Conservation (phyloP, 169 alveolate genomes). For the Plasmodium adleri region DNA sequence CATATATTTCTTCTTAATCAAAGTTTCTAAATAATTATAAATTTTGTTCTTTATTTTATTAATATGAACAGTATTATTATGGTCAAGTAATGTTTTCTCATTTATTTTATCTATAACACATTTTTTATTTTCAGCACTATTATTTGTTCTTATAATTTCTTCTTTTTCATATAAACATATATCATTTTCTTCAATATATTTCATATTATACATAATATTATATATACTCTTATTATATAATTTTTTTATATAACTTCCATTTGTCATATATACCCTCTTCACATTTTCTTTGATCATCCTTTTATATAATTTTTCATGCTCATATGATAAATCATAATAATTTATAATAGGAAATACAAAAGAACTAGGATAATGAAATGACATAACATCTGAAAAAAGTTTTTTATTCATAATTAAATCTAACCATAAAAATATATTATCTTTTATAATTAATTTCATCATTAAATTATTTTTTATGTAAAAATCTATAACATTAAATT, state of each 20-base stretch:
- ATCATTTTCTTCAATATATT: no score
- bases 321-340: slow-evolving; percentile 28
- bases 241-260: no score
- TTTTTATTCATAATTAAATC: slow-evolving; percentile 44
- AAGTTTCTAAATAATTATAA: slow-evolving; percentile 12
- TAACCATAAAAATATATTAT: slow-evolving; percentile 58
- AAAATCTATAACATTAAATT: slow-evolving; percentile 7
- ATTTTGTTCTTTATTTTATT: no score
- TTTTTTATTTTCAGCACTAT: no score
- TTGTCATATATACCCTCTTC: no score
- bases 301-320: slow-evolving; percentile 20
- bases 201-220: no score
- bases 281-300: background rate
- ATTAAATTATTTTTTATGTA: slow-evolving; percentile 35
- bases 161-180: no score
- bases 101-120: no score
- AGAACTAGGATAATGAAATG: slow-evolving; percentile 60
- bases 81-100: no score
- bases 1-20: slow-evolving; percentile 26
- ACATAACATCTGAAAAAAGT: slow-evolving; percentile 49
- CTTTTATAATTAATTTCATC: slow-evolving; percentile 34
- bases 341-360: slow-evolving; percentile 53
- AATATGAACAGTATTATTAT: no score
- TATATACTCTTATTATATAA: no score
- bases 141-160: no score